Evolutionary conservation across 2,329 filamentous ascomycete genomes (phyloP), one percentile per base, ranked within the genome.

Genomic region (Capronia coronata): DNA sequence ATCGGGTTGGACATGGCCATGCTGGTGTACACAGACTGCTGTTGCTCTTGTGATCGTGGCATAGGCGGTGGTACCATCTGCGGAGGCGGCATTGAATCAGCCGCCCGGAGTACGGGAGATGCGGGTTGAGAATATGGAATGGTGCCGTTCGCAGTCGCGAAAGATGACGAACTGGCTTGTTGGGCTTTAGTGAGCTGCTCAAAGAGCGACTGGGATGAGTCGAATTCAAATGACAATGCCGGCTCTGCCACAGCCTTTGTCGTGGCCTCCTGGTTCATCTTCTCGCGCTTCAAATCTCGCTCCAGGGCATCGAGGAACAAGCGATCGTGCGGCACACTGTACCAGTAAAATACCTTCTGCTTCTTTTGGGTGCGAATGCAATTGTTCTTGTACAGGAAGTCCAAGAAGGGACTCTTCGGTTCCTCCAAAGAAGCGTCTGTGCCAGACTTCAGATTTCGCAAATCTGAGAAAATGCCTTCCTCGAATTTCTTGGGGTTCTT

Each of bases 401-500:
- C 93, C 55, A 98, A 80, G 73, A 98, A 98, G 1, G 87, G 84
- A 72, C 91, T 97, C 78, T 98, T 98, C 48, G 93, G 93, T 75
- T 98, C 93, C 72, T 98, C 93, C 53, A 98, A 82, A 35, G 93
- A 96, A 42, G 93, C 93, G 75, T 98, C 93, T 62, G 91, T 97
- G 59, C 93, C 93, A 19, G 93, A 94, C 74, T 98, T 98, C 61
- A 98, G 79, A 69, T 98, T 98, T 70, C 93, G 87, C 67, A 98
- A 75, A 68, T 98, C 93, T 37, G 93, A 98, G 72, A 98, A 98
- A 71, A 98, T 97, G 61, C 93, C 93, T 71, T 98, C 93, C 71
- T 98, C 93, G 66, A 98, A 98, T 72, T 98, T 98, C 76, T 98
- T 98, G 34, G 91, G 94, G 76, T 98, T 98, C 78, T 96, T 97